Percentiles rank a stretch among this genome's conserved stretches.
These are phyloP conservation scores for Ophiocordyceps camponoti-saundersi DNA, from an alignment of 2,329 filamentous ascomycete genomes.

Conservation along the genomic window DNA sequence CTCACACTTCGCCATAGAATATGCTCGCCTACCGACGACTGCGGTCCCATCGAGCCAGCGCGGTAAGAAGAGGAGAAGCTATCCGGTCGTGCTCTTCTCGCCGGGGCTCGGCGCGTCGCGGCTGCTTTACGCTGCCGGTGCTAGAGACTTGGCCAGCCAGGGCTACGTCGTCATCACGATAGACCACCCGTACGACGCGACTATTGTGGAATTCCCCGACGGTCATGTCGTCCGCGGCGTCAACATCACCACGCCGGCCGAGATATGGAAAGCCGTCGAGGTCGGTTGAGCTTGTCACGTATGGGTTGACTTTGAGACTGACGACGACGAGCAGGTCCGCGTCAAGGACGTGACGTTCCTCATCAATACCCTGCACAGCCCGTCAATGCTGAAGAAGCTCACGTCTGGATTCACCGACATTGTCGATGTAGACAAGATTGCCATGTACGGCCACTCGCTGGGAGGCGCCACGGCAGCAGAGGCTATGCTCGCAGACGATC, in stretches of 20 bases:
- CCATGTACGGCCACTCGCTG: constrained; percentile 18
- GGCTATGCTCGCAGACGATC: constrained; percentile 10
- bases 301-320: not conserved
- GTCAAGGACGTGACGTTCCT: constrained; percentile 16
- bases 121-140: constrained; percentile 19
- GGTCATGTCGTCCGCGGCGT: constrained; percentile 9
- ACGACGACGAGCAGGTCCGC: constrained; percentile 9
- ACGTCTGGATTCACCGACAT: not conserved
- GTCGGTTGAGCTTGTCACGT: not conserved
- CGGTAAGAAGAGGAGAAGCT: not conserved
- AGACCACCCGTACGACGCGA: constrained; percentile 26
- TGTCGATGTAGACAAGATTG: constrained; percentile 4
- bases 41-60: not conserved
- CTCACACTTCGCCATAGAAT: not conserved
- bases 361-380: constrained; percentile 11
- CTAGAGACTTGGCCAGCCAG: constrained; percentile 23
- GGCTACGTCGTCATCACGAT: constrained; percentile 26
- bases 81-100: constrained; percentile 20
- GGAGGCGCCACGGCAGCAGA: constrained; percentile 16
- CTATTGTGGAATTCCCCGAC: constrained; percentile 23
- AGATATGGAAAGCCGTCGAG: not conserved
- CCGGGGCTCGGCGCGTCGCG: constrained; percentile 22
- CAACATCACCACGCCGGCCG: constrained; percentile 5
- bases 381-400: constrained; percentile 1
- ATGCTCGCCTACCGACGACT: not conserved